Evolutionary conservation across 2,329 filamentous ascomycete species (phyloP).

Genomic region (Curvularia lunata): DNA sequence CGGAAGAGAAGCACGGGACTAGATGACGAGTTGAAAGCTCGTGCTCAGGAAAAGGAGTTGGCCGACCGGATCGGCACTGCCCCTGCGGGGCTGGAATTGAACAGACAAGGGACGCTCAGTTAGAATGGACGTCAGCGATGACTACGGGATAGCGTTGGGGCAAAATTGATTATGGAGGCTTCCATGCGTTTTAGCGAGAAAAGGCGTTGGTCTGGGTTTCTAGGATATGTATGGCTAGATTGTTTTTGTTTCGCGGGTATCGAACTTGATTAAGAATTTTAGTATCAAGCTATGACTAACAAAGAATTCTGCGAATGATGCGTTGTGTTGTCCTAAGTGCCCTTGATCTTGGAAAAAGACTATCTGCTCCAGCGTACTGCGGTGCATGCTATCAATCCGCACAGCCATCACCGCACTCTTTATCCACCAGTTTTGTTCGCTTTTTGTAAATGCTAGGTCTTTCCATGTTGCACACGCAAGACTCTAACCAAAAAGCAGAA

Average conservation of each 20-base stretch:
- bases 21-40: conserved; percentile 32
- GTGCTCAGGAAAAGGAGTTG: conserved; percentile 27
- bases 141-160: neutral
- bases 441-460: too few species aligned
- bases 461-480: too few species aligned
- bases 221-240: neutral
- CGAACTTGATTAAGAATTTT: neutral
- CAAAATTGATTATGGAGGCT: neutral
- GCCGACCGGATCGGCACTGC: conserved; percentile 35
- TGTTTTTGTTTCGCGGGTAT: neutral
- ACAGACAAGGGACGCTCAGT: conserved; percentile 36
- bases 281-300: neutral
- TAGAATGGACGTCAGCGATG: neutral
- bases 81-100: conserved; percentile 39
- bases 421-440: too few species aligned
- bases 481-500: too few species aligned
- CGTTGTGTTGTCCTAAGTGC: too few species aligned
- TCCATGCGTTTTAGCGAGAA: neutral
- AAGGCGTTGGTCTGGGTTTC: neutral
- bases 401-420: too few species aligned
- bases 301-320: too few species aligned
- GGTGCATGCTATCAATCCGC: too few species aligned
- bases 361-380: too few species aligned
- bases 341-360: too few species aligned
- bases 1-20: conserved; percentile 37